phyloP scores from a whole-genome alignment of 768 basidiomycete genomes.

The Aureoboletus auriporus region DNA sequence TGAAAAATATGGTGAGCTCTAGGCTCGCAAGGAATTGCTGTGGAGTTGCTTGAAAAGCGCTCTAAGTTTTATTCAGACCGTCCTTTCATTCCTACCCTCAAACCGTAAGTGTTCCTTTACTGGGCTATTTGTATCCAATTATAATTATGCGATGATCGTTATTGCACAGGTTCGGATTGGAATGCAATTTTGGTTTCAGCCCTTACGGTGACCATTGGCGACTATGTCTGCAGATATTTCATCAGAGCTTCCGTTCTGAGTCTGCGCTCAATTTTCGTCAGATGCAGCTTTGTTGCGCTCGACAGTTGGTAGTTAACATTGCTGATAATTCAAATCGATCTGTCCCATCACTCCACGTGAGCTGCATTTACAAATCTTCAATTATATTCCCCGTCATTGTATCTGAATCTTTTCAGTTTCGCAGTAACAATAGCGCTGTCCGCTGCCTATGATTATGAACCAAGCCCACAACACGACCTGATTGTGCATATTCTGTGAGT shows the following conservation, averaged over 20 bases:
- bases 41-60: conserved; percentile 44
- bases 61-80: conserved; percentile 47
- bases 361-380: too few relatives aligned
- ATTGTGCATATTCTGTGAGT: too few relatives aligned
- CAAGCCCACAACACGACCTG: conserved; percentile 2
- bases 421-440: background rate
- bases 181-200: background rate
- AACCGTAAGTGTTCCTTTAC: conserved; percentile 4
- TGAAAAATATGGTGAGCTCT: conserved; percentile 20
- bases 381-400: background rate
- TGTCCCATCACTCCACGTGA: background rate
- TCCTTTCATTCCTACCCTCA: conserved; percentile 25
- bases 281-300: conserved; percentile 4
- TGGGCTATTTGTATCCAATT: background rate
- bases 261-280: conserved; percentile 1
- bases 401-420: background rate
- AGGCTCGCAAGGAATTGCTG: conserved; percentile 37
- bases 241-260: conserved; percentile 9
- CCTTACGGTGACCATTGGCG: conserved; percentile 13
- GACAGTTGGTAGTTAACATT: conserved; percentile 3
- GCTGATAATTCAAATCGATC: background rate
- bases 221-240: conserved; percentile 6
- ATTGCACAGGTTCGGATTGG: conserved; percentile 1
- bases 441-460: conserved; percentile 8
- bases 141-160: background rate